Evolutionary conservation across 2,329 filamentous ascomycete species (phyloP).

Genomic region (Akanthomyces lecanii): DNA sequence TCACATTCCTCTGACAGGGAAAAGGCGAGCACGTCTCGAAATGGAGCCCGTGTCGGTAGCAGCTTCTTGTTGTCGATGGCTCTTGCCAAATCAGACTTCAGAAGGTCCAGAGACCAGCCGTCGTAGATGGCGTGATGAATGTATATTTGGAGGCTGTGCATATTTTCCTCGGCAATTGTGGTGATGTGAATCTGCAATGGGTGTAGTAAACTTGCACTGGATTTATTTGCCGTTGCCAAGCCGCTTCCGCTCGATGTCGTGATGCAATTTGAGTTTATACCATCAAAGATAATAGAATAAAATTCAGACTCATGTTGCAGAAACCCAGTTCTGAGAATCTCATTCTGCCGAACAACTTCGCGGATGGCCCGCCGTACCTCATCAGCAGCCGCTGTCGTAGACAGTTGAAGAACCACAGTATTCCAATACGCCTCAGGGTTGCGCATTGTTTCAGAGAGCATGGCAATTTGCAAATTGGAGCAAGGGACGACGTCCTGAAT

Average conservation of each 20-base stretch:
- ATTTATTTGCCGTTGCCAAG: constrained; percentile 30
- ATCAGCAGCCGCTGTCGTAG: constrained; percentile 29
- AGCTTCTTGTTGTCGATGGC: constrained; percentile 37
- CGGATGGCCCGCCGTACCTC: constrained; percentile 47
- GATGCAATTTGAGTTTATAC: constrained; percentile 42
- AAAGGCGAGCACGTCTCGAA: constrained; percentile 53
- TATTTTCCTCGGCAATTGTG: constrained; percentile 21
- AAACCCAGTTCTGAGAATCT: constrained; percentile 73
- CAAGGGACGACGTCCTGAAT: constrained; percentile 53
- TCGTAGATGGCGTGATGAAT: constrained; percentile 86
- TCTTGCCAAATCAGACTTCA: constrained; percentile 61
- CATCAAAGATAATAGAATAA: constrained; percentile 55
- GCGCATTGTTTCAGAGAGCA: constrained; percentile 69
- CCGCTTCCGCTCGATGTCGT: constrained; percentile 32
- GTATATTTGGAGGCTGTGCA: constrained; percentile 43
- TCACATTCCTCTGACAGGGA: constrained; percentile 31
- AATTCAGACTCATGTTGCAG: constrained; percentile 40
- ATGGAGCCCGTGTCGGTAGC: constrained; percentile 48
- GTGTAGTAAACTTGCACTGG: constrained; percentile 38
- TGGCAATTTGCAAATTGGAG: constrained; percentile 70
- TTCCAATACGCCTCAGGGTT: constrained; percentile 69
- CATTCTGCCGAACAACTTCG: constrained; percentile 50
- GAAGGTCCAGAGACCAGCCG: constrained; percentile 83
- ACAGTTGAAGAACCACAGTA: constrained; percentile 62
- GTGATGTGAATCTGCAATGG: constrained; percentile 61